Percentiles rank a stretch among this genome's conserved stretches.
phyloP scores from a whole-genome alignment of 2,329 filamentous ascomycete genomes.

The Xylariaceae sp. region DNA sequence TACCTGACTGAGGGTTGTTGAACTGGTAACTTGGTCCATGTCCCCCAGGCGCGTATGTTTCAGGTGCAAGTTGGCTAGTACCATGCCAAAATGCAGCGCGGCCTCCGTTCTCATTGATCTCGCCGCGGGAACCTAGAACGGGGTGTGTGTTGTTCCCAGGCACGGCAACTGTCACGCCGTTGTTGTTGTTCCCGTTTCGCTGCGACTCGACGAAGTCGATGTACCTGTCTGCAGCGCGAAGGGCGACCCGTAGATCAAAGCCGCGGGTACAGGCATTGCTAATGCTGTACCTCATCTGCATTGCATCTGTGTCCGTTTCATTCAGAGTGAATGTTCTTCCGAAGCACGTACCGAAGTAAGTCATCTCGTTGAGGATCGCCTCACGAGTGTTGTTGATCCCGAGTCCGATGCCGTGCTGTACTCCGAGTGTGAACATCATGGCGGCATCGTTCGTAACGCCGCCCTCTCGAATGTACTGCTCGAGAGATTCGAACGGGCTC shows the following conservation, averaged over 20 bases:
- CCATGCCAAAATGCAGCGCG: too few relatives aligned
- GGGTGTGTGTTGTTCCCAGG: too few relatives aligned
- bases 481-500: neutral
- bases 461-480: neutral
- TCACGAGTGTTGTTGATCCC: constrained; percentile 13
- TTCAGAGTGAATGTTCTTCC: neutral
- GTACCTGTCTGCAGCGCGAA: constrained; percentile 2
- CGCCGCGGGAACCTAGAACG: too few relatives aligned
- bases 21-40: too few relatives aligned
- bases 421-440: constrained; percentile 4
- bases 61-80: too few relatives aligned
- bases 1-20: too few relatives aligned
- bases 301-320: constrained; percentile 9
- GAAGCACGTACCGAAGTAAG: constrained; percentile 10
- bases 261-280: constrained; percentile 2
- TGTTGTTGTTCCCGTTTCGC: too few relatives aligned
- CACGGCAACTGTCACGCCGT: too few relatives aligned
- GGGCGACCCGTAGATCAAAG: constrained; percentile 11
- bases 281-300: too few relatives aligned
- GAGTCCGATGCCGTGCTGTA: constrained; percentile 22
- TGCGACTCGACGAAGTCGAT: too few relatives aligned
- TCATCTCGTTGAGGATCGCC: constrained; percentile 16
- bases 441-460: neutral
- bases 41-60: too few relatives aligned
- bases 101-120: too few relatives aligned